phyloP scores from a whole-genome alignment of 2,329 filamentous ascomycete genomes.

The Metarhizium guizhouense region DNA sequence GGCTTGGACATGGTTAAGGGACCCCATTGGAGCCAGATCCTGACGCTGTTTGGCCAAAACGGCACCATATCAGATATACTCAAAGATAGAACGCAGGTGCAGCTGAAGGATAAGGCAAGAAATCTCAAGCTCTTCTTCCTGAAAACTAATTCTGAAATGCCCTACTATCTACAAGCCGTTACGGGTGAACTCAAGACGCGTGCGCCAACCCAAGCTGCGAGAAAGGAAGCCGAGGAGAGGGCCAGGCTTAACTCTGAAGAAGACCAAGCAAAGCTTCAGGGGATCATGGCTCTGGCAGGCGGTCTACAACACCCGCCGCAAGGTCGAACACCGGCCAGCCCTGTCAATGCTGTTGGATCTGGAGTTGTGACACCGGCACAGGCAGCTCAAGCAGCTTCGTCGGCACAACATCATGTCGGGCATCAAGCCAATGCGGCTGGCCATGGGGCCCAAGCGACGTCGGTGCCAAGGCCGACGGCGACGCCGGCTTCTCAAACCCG shows the following conservation, averaged over 20 bases:
- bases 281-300: constrained; percentile 47
- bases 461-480: constrained; percentile 4
- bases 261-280: constrained; percentile 50
- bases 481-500: constrained; percentile 17
- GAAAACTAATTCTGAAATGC: constrained; percentile 85
- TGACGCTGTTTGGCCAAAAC: constrained; percentile 71
- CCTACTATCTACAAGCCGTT: constrained; percentile 77
- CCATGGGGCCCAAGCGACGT: neutral
- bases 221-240: constrained; percentile 58
- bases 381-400: constrained; percentile 17
- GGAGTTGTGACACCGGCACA: constrained; percentile 26
- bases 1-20: constrained; percentile 83
- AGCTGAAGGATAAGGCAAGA: constrained; percentile 84
- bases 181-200: constrained; percentile 84
- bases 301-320: constrained; percentile 37
- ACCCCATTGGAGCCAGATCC: constrained; percentile 87
- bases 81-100: constrained; percentile 83
- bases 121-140: constrained; percentile 88
- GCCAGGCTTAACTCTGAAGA: constrained; percentile 50
- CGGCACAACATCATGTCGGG: constrained; percentile 5
- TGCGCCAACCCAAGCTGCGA: constrained; percentile 64
- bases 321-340: constrained; percentile 12
- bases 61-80: constrained; percentile 75
- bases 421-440: neutral
- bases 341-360: constrained; percentile 16